phyloP scores from a whole-genome alignment of 345 rosid species.

The Cochlearia excelsa region DNA sequence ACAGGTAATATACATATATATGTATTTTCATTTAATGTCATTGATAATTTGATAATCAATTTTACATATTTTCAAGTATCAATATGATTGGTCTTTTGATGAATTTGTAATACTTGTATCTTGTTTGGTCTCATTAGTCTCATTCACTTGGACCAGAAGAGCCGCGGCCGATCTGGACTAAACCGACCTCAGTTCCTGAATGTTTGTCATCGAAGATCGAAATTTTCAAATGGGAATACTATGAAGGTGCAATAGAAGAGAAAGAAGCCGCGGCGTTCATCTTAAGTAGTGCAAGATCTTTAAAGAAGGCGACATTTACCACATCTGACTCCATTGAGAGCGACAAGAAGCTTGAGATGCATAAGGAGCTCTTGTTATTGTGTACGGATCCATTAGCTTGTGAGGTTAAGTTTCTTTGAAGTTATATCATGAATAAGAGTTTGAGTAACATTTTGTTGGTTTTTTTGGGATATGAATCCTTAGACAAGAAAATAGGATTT shows the following conservation, averaged over 20 bases:
- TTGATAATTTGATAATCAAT: not conserved
- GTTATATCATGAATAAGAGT: not conserved
- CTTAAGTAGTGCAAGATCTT: slow-evolving; percentile 13
- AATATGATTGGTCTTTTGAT: not conserved
- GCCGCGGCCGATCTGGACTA: slow-evolving; percentile 5
- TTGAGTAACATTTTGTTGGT: not conserved
- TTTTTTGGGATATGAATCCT: no score
- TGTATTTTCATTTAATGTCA: not conserved
- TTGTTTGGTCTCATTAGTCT: not conserved
- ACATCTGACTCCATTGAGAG: not conserved
- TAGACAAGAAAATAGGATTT: no score
- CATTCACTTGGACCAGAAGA: not conserved
- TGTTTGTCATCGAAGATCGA: slow-evolving; percentile 8
- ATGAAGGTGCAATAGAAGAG: slow-evolving; percentile 12
- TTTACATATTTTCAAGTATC: not conserved
- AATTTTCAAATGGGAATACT: slow-evolving; percentile 3
- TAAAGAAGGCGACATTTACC: slow-evolving; percentile 7
- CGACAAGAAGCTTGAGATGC: slow-evolving; percentile 3
- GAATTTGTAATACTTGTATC: not conserved
- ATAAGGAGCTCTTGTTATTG: not conserved
- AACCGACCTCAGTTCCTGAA: slow-evolving; percentile 21
- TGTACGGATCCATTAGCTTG: not conserved
- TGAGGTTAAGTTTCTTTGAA: slow-evolving; percentile 1
- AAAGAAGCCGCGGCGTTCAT: slow-evolving; percentile 6
- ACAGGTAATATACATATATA: slow-evolving; percentile 5